Conservation (phyloP, 352 stramenopile genomes). For the Peronospora belbahrii region DNA sequence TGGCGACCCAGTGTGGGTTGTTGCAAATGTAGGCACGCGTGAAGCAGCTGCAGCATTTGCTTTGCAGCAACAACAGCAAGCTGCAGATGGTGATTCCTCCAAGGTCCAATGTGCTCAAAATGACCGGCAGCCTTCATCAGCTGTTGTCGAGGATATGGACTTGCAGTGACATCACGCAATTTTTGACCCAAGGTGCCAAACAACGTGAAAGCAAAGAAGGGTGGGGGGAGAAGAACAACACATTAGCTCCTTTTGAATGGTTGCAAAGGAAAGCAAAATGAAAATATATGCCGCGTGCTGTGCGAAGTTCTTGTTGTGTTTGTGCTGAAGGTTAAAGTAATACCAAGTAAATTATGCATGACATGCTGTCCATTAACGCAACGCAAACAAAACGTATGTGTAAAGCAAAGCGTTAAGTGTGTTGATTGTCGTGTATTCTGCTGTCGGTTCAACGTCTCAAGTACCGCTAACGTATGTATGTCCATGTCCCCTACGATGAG, state of each 20-base stretch:
- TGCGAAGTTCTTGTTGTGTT: conserved; percentile 9
- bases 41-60: conserved; percentile 19
- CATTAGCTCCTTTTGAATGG: conserved; percentile 21
- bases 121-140: conserved; percentile 19
- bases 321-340: too few relatives aligned
- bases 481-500: conserved; percentile 13
- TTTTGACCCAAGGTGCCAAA: conserved; percentile 4
- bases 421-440: conserved; percentile 21
- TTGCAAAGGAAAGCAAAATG: conserved; percentile 9
- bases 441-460: conserved; percentile 15
- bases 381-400: background rate
- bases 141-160: conserved; percentile 38
- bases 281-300: conserved; percentile 17
- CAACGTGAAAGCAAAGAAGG: conserved; percentile 13
- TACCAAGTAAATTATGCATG: background rate
- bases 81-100: conserved; percentile 18
- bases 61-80: conserved; percentile 18
- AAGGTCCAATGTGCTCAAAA: conserved; percentile 26
- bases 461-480: conserved; percentile 5
- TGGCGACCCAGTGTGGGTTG: conserved; percentile 69
- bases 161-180: conserved; percentile 21
- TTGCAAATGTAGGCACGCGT: conserved; percentile 52
- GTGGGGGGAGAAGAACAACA: conserved; percentile 7
- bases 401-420: conserved; percentile 15
- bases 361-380: background rate